Evolutionary conservation across 1,139 yeast genomes (phyloP), one percentile per base, ranked within the genome.

Genomic region (Protomyces gravidus): DNA sequence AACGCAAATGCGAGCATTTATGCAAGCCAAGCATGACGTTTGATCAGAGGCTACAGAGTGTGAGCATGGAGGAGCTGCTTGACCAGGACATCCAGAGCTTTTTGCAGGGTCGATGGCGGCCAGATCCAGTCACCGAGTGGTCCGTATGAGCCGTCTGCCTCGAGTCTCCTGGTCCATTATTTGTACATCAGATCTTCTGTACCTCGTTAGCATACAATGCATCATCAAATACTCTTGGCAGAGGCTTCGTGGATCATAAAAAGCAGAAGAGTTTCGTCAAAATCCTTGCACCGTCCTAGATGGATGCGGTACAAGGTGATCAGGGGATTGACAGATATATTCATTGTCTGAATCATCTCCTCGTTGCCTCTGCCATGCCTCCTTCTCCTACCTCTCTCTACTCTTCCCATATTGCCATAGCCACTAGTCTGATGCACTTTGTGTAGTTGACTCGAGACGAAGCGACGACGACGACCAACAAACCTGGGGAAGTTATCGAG

Each of bases 261-360:
- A 36, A 36, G 42, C 42, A 36, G 42, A 36, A 36, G 19, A 23
- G n/a, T 36, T 36, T 36, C 42, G 42, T 36, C 42, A 36, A 15
- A 23, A 5, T n/a, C 23, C 42, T 36, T 9, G 19, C 4, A 23
- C 19, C 42, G 19, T 36, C 23, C 21, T 17, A 19, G 42, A 17
- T n/a, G n/a, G n/a, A n/a, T n/a, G n/a, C n/a, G n/a, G n/a, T n/a
- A n/a, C n/a, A n/a, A n/a, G n/a, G 42, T 23, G 17, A 17, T 36
- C 42, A 36, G 42, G 42, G 42, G 42, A 36, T 36, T 36, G 42
- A 36, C 42, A 36, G 42, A 36, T 36, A 36, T 36, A 36, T 36
- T 36, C 42, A 36, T n/a, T 15, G 42, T 36, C 42, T 36, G n/a
- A 36, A 36, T 36, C 42, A 36, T 9, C 11, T 17, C 42, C n/a